phyloP scores from a whole-genome alignment of 1,284 basidiomycete species.

The Ustilago lituana region DNA sequence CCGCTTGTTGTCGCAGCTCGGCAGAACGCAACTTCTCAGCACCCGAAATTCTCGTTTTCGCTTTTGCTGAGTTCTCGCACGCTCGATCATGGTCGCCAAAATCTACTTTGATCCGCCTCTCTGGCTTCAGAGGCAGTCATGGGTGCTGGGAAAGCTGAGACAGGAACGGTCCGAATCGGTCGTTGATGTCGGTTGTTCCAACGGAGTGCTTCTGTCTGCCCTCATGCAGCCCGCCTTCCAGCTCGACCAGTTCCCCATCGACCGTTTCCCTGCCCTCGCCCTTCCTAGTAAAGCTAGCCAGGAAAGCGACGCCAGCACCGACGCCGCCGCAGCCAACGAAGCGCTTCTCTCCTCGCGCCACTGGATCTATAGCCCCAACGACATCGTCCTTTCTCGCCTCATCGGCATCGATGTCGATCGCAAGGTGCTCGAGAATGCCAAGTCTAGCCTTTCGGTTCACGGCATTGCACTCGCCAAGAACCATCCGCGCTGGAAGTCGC shows the following conservation, averaged over 20 bases:
- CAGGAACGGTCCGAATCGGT: constrained; percentile 44
- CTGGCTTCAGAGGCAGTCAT: constrained; percentile 50
- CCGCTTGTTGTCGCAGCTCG: no score
- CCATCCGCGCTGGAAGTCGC: constrained; percentile 47
- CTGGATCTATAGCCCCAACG: constrained; percentile 50
- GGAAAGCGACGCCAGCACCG: not conserved
- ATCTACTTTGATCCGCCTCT: constrained; percentile 51
- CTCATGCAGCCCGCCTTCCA: constrained; percentile 52
- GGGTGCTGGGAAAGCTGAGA: constrained; percentile 42
- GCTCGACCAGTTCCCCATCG: constrained; percentile 45
- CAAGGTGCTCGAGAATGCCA: constrained; percentile 47
- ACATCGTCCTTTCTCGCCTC: constrained; percentile 40
- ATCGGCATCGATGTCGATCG: constrained; percentile 52
- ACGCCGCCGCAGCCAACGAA: constrained; percentile 13
- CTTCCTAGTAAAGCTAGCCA: constrained; percentile 4
- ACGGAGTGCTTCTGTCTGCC: constrained; percentile 44
- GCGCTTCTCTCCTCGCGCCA: constrained; percentile 32
- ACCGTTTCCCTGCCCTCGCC: constrained; percentile 45
- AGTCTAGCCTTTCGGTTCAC: constrained; percentile 42
- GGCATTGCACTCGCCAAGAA: constrained; percentile 43
- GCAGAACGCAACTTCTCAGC: no score
- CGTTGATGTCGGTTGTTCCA: constrained; percentile 52
- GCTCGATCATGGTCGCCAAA: constrained; percentile 26
- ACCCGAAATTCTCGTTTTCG: no score
- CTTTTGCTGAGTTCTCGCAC: no score